Base-by-base conservation (phyloP, 2,329 filamentous ascomycete genomes). In the Coleophoma cylindrospora region DNA sequence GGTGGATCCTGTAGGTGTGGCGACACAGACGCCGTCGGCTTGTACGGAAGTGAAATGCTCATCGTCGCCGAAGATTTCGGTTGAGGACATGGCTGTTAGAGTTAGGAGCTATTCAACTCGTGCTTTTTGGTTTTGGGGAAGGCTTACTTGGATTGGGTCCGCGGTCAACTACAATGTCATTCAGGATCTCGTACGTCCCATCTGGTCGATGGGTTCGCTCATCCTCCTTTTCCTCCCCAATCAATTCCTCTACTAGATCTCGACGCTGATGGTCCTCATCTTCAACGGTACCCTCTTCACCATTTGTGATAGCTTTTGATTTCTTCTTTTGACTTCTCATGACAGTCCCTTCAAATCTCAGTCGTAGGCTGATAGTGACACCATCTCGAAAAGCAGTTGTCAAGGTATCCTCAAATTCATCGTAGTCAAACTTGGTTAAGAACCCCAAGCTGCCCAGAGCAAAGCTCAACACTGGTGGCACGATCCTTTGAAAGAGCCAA, bases 401-500 rank as follows among this genome's bases (percentile, higher is more conserved):
- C 33, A 96, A 75, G 2, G 81, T 95, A 13, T 77, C 70, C 54
- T 80, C 74, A 58, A 89, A 90, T 4, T 87, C 74, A 13, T 84
- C 81, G 67, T 91, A 99, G 67, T 97, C 91, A 65, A 97, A 97
- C 64, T 96, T 96, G 22, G 94, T 97, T 57, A 99, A 72, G 64
- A 99, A 99, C 0, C 94, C 94, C 5, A 99, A 75, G 21, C 91
- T 96, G 9, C 94, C 94, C 10, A 97, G 74, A 1, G 91, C 82
- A 67, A 99, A 97, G 54, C 90, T 92, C 54, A 99, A 74, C 1
- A 96, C 90, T 0, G 94, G 94, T 6, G 94, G 94, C 0, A 97
- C 92, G 43, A 97, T 87, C 40, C 89, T 83, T 71, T 99, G 94
- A 66, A 99, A 99, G 1, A 99, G 76, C 91, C 92, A 97, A 64